Percentiles rank a stretch among this genome's conserved stretches.
Conservation (phyloP, 805 yeast genomes). For the Saccharomyces kudriavzevii region DNA sequence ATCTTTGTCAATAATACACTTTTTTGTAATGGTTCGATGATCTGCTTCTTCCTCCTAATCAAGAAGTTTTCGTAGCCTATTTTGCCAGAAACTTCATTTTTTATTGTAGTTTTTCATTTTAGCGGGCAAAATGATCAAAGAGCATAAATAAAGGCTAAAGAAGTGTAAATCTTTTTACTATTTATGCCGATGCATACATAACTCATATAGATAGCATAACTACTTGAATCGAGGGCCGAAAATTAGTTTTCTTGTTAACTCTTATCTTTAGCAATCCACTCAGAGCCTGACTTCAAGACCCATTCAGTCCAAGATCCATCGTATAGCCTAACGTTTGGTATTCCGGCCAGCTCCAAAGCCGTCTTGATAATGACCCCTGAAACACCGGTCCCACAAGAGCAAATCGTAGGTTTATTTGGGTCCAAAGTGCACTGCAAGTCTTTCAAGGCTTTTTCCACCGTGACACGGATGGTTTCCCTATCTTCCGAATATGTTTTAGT, state of each 20-base stretch:
- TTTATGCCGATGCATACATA: not conserved
- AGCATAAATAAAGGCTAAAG: not conserved
- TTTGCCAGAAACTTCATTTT: not conserved
- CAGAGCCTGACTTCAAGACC: slow-evolving; percentile 22
- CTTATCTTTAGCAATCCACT: slow-evolving; percentile 17
- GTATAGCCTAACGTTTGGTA: slow-evolving; percentile 46
- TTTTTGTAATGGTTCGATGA: not conserved
- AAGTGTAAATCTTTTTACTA: not conserved
- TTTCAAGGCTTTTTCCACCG: slow-evolving; percentile 41
- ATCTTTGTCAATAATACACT: not conserved
- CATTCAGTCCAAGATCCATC: slow-evolving; percentile 78
- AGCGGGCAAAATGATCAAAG: not conserved
- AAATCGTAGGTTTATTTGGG: slow-evolving; percentile 57
- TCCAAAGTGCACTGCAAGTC: slow-evolving; percentile 32
- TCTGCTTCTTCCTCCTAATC: not conserved
- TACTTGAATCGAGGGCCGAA: not conserved
- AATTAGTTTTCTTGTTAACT: slow-evolving; percentile 4
- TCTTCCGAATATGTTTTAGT: slow-evolving; percentile 40
- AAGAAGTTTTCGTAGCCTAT: not conserved
- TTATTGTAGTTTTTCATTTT: not conserved
- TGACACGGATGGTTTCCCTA: slow-evolving; percentile 26
- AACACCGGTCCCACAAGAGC: slow-evolving; percentile 95
- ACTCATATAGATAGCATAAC: not conserved
- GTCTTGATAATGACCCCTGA: slow-evolving; percentile 81
- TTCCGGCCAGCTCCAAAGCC: slow-evolving; percentile 55